These are phyloP conservation scores for Vanderwaltozyma tropicalis DNA, from an alignment of 805 yeast species.

Conservation along the genomic window DNA sequence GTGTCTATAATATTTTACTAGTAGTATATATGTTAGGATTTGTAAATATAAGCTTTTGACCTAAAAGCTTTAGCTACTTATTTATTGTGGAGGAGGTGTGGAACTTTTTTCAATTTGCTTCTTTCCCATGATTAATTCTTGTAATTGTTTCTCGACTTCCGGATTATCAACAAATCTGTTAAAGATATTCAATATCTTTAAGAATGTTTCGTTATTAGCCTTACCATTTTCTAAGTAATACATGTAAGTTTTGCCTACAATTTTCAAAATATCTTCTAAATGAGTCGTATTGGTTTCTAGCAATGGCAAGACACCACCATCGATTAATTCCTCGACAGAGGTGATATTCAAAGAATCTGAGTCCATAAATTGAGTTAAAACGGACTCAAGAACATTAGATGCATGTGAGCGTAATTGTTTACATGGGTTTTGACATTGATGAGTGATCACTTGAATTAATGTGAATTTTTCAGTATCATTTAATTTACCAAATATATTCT, in stretches of 20 bases:
- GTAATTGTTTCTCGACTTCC: constrained; percentile 30
- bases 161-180: constrained; percentile 32
- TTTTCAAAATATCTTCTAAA: constrained; percentile 43
- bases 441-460: constrained; percentile 67
- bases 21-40: neutral
- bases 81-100: neutral
- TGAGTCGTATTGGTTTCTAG: constrained; percentile 9
- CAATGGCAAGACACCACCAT: constrained; percentile 59
- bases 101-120: constrained; percentile 22
- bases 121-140: constrained; percentile 30
- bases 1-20: no score
- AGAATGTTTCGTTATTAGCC: constrained; percentile 31
- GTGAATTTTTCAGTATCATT: constrained; percentile 35
- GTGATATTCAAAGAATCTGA: neutral
- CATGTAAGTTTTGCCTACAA: constrained; percentile 56
- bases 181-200: constrained; percentile 31
- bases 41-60: no score
- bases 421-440: constrained; percentile 81
- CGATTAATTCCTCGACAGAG: constrained; percentile 42
- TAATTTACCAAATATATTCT: constrained; percentile 19
- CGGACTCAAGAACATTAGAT: constrained; percentile 44
- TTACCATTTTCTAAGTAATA: constrained; percentile 33
- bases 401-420: constrained; percentile 61
- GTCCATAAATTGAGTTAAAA: constrained; percentile 27
- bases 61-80: no score